Evolutionary conservation across 257 asterid genomes (phyloP), one percentile per base, ranked within the genome.

Genomic region (Jasminum sambac): DNA sequence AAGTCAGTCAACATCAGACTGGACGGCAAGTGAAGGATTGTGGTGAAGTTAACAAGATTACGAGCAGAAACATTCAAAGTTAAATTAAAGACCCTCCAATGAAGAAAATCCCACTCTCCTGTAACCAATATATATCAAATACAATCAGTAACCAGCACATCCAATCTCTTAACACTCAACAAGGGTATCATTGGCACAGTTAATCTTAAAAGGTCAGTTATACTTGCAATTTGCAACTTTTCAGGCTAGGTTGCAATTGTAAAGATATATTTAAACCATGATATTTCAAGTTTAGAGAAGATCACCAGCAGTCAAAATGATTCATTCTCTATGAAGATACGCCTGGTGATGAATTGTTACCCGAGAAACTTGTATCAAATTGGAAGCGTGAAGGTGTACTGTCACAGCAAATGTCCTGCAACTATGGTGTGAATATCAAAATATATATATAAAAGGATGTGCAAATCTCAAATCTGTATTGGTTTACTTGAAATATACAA

Each of bases 271-370:
- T 46, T 69, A 60, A 85, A 80, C 77, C 68, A 77, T 76, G 34
- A 66, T 77, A 76, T 69, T 55, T 69, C 64, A 67, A 63, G n/a
- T 2, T 63, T 74, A 23, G 69, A 69, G 61, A 75, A 30, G 69
- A 71, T 69, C 70, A 73, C 76, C 72, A 82, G 72, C 69, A 74
- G 59, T 68, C 50, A 39, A 80, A 78, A 57, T 72, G 23, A 76
- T 66, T 58, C 1, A 61, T 67, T 24, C 63, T 55, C 79, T 84
- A 88, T 14, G 96, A 86, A 21, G 95, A 92, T 71, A 90, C 81
- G 40, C 91, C 95, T 0, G 96, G 87, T 36, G 96, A 84, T n/a
- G 90, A 88, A 80, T 81, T 90, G 78, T 90, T 90, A 42, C 91
- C 95, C 3, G 95, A 84, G 83, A 94, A 79, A 75, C 95, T 83